These are phyloP conservation scores for Suaeda aralocaspica DNA, from an alignment of 148 eudicot species.

Conservation along the genomic window DNA sequence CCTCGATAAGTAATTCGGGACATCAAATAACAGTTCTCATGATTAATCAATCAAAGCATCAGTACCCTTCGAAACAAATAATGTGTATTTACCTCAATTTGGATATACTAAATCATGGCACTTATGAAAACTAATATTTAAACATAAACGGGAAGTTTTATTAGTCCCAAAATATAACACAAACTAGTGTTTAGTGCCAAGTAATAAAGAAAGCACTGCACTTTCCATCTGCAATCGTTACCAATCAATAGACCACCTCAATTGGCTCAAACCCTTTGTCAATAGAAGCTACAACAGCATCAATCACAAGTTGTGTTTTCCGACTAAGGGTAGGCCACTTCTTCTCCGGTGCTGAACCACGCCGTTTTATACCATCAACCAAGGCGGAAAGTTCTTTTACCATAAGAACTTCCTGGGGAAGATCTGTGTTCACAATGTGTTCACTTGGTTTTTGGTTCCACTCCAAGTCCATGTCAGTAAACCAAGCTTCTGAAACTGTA, in stretches of 20 bases:
- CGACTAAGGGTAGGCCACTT: conserved; percentile 42
- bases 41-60: no score
- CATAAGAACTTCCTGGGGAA: conserved; percentile 59
- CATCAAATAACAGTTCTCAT: no score
- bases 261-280: conserved; percentile 41
- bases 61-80: no score
- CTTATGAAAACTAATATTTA: no score
- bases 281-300: conserved; percentile 49
- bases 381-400: conserved; percentile 44
- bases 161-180: no score
- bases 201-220: no score
- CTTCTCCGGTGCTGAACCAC: conserved; percentile 35
- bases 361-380: conserved; percentile 34
- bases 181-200: no score
- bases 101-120: no score
- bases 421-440: conserved; percentile 29
- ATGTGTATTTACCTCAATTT: no score
- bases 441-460: conserved; percentile 40
- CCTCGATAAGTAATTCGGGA: no score
- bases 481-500: conserved; percentile 26
- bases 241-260: conserved; percentile 20
- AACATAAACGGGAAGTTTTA: no score
- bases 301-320: conserved; percentile 54
- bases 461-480: conserved; percentile 31
- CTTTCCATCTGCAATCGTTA: not conserved